Conservation (phyloP, 352 stramenopile genomes). For the Stephanocyclus meneghinianus region DNA sequence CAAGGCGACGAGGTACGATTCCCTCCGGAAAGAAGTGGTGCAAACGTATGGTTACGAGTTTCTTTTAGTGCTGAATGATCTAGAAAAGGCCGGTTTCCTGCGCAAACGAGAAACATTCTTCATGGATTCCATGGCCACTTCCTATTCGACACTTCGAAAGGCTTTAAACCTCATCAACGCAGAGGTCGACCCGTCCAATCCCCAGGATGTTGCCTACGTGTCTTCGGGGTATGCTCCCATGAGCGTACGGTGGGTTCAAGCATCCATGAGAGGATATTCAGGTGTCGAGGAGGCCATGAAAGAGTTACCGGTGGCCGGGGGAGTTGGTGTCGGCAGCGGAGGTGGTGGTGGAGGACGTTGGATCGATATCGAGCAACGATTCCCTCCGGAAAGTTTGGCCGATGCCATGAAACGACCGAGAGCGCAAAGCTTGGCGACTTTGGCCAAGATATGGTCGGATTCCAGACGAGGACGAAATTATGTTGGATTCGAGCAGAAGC, state of each 20-base stretch:
- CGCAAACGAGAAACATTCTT: slow-evolving; percentile 87
- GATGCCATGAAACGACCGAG: slow-evolving; percentile 47
- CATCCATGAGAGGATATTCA: slow-evolving; percentile 69
- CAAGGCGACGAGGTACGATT: slow-evolving; percentile 92
- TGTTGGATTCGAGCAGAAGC: slow-evolving; percentile 73
- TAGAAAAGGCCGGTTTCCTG: slow-evolving; percentile 92
- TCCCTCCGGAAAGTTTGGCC: slow-evolving; percentile 62
- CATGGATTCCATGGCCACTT: slow-evolving; percentile 63
- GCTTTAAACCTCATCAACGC: slow-evolving; percentile 93
- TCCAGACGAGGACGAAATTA: not conserved
- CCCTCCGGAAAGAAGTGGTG: slow-evolving; percentile 90
- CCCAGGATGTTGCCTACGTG: slow-evolving; percentile 92
- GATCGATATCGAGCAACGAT: slow-evolving; percentile 65
- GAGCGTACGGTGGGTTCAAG: slow-evolving; percentile 90
- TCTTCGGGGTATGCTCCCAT: slow-evolving; percentile 91
- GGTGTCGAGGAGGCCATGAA: slow-evolving; percentile 63
- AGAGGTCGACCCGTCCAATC: slow-evolving; percentile 90
- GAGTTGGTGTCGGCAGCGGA: slow-evolving; percentile 9
- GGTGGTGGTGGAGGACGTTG: slow-evolving; percentile 45
- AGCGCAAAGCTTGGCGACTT: slow-evolving; percentile 23
- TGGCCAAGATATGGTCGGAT: slow-evolving; percentile 21
- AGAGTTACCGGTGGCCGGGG: slow-evolving; percentile 51
- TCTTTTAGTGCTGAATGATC: slow-evolving; percentile 88
- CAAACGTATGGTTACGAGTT: slow-evolving; percentile 97
- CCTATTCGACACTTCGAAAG: slow-evolving; percentile 88